These are phyloP conservation scores for Kodamaea hsintzibuensis DNA, from an alignment of 805 yeast genomes.

Conservation along the genomic window DNA sequence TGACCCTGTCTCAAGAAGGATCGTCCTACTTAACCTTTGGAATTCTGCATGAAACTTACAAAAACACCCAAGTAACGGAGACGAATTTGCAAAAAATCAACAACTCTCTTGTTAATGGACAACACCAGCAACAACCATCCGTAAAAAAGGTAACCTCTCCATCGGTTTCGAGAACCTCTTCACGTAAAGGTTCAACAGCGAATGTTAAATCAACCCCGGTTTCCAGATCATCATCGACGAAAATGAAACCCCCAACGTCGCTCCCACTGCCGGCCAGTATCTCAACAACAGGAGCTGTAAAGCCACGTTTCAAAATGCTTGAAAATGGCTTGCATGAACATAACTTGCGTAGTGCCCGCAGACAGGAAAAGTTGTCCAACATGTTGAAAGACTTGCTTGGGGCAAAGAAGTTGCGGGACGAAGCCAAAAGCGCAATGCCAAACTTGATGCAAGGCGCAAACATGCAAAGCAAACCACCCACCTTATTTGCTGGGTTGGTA, in stretches of 20 bases:
- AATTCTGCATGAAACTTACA: constrained; percentile 9
- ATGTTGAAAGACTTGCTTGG: constrained; percentile 79
- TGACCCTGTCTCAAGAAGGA: constrained; percentile 11
- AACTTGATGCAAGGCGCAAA: constrained; percentile 45
- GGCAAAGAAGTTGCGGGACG: constrained; percentile 67
- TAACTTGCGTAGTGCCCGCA: constrained; percentile 67
- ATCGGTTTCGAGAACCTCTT: background rate
- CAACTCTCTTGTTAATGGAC: constrained; percentile 8
- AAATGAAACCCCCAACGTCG: constrained; percentile 12
- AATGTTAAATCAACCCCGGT: constrained; percentile 15
- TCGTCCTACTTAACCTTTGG: constrained; percentile 8
- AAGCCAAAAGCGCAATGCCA: constrained; percentile 74
- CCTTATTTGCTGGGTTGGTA: constrained; percentile 66
- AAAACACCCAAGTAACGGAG: constrained; percentile 8
- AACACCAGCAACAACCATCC: background rate
- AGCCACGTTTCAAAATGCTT: constrained; percentile 52
- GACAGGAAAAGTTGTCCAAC: constrained; percentile 74
- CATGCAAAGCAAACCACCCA: constrained; percentile 54
- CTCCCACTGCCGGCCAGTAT: constrained; percentile 14
- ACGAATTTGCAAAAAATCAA: constrained; percentile 13
- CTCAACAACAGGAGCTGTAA: constrained; percentile 7
- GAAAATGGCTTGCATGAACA: constrained; percentile 84
- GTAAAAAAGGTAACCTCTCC: background rate
- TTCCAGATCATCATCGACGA: constrained; percentile 23
- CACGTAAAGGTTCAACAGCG: background rate